Evolutionary conservation across 2,329 filamentous ascomycete species (phyloP).

Genomic region (Trichoderma pleuroti): DNA sequence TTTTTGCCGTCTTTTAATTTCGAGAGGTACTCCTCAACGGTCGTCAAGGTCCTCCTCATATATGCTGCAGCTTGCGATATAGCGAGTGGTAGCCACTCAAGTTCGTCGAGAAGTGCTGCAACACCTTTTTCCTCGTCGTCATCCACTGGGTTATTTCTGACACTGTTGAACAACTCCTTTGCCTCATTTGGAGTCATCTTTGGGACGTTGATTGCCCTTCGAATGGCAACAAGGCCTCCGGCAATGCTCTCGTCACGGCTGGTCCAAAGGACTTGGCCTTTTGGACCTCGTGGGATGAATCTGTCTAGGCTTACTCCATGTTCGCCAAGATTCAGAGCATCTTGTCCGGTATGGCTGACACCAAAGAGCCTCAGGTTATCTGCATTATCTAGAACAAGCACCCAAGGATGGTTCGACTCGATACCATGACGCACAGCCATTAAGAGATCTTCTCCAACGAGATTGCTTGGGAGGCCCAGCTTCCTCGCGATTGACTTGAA

Average conservation of each 20-base stretch:
- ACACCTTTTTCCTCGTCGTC: neutral
- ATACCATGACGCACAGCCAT: constrained; percentile 21
- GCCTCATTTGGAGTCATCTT: constrained; percentile 23
- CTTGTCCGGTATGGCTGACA: neutral
- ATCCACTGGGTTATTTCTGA: neutral
- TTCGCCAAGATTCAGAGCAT: constrained; percentile 3
- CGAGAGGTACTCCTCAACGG: constrained; percentile 27
- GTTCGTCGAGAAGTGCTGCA: constrained; percentile 22
- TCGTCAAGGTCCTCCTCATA: constrained; percentile 28
- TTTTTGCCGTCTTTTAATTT: constrained; percentile 23
- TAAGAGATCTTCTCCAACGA: constrained; percentile 25
- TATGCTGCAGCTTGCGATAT: constrained; percentile 33
- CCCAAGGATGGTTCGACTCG: constrained; percentile 25
- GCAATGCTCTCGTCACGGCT: constrained; percentile 29
- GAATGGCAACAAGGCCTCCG: constrained; percentile 24
- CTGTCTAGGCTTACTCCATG: constrained; percentile 2
- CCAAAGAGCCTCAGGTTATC: constrained; percentile 32
- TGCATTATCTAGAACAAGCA: constrained; percentile 35
- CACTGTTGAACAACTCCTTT: neutral
- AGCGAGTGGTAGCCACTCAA: constrained; percentile 32
- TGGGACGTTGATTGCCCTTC: constrained; percentile 25
- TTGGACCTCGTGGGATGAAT: constrained; percentile 25
- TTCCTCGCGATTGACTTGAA: constrained; percentile 31
- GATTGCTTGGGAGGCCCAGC: constrained; percentile 22
- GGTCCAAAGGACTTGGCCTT: constrained; percentile 33